Evolutionary conservation across 148 eudicot genomes (phyloP).

Genomic region (Limonium bicolor): DNA sequence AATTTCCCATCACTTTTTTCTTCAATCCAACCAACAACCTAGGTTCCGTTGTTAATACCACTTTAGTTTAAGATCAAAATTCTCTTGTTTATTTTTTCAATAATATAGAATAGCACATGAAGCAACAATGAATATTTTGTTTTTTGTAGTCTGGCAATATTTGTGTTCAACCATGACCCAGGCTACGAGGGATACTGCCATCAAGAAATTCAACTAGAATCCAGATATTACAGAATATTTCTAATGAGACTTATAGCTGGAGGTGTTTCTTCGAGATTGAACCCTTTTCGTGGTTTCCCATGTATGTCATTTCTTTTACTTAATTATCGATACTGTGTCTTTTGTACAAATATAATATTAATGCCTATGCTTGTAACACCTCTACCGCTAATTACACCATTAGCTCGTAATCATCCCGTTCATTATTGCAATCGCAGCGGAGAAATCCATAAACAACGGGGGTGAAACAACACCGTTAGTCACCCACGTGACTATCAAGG

Average conservation of each 20-base stretch:
- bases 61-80: background rate
- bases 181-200: conserved; percentile 74
- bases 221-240: conserved; percentile 66
- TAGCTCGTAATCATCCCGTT: too few species aligned
- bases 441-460: too few species aligned
- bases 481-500: too few species aligned
- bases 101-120: background rate
- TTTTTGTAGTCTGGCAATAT: conserved; percentile 63
- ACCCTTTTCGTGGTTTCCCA: conserved; percentile 93
- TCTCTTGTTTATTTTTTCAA: background rate
- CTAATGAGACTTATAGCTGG: conserved; percentile 96
- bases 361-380: too few species aligned
- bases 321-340: background rate
- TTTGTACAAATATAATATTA: too few species aligned
- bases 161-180: conserved; percentile 70
- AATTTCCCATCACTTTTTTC: too few species aligned
- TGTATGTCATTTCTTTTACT: conserved; percentile 26
- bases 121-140: conserved; percentile 1
- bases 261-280: conserved; percentile 93
- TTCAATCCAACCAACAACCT: too few species aligned
- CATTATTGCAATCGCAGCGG: too few species aligned
- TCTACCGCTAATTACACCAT: too few species aligned
- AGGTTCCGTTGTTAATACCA: too few species aligned
- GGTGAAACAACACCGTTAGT: too few species aligned
- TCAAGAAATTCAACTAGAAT: conserved; percentile 59